Evolutionary conservation across 352 stramenopile genomes (phyloP).

Genomic region (Bremia lactucae): DNA sequence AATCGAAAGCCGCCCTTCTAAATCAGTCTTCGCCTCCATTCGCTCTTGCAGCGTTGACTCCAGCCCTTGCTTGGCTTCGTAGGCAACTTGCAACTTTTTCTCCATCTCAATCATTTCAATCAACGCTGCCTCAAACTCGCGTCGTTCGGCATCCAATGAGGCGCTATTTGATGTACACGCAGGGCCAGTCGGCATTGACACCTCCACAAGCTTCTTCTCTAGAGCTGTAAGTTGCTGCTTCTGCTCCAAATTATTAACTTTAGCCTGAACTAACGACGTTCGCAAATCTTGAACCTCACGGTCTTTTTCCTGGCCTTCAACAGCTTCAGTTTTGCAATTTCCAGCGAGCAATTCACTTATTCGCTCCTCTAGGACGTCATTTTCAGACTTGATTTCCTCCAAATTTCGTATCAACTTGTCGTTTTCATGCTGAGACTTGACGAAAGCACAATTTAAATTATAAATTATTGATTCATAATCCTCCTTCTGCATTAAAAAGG

Average conservation of each 20-base stretch:
- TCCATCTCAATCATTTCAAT: conserved; percentile 65
- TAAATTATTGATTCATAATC: conserved; percentile 21
- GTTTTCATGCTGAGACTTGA: conserved; percentile 17
- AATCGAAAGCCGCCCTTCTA: conserved; percentile 36
- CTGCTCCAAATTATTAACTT: conserved; percentile 42
- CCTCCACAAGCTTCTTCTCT: conserved; percentile 45
- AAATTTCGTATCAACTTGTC: conserved; percentile 25
- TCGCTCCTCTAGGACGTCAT: conserved; percentile 46
- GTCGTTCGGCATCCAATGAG: conserved; percentile 37
- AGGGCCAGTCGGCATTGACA: conserved; percentile 25
- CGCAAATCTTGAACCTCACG: conserved; percentile 44
- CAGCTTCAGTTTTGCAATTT: conserved; percentile 26
- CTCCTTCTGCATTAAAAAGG: conserved; percentile 32
- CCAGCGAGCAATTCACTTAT: conserved; percentile 34
- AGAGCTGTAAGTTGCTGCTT: conserved; percentile 42
- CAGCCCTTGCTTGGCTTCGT: conserved; percentile 44
- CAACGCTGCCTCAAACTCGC: conserved; percentile 46
- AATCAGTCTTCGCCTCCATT: conserved; percentile 29
- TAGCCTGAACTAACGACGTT: conserved; percentile 47
- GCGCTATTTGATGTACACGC: conserved; percentile 14
- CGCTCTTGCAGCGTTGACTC: conserved; percentile 43
- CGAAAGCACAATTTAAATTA: conserved; percentile 10
- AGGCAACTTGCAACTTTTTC: conserved; percentile 47
- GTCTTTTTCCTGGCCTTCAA: conserved; percentile 34
- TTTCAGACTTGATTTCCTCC: conserved; percentile 39